Base-by-base conservation (phyloP, 2,329 filamentous ascomycete species). In the Beauveria medogensis region DNA sequence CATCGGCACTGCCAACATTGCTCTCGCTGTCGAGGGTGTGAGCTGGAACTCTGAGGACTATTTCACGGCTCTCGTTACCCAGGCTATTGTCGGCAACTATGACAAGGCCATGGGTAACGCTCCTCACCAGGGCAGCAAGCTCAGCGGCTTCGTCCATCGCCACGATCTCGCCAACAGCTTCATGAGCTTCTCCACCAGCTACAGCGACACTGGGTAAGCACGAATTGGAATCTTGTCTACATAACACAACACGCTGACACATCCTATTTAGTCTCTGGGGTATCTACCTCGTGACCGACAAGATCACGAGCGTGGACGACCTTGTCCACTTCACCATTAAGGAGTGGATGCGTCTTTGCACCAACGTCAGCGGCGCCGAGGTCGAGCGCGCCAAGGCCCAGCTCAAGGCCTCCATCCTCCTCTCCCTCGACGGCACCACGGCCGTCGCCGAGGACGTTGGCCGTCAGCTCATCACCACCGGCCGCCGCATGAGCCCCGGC, bases 181-280 rank as follows among this genome's bases (percentile, higher is more conserved):
- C 85, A 99, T 99, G 95, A 96, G 91, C 82, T 99, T 99, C 82
- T 97, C 92, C 67, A 99, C 94, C 68, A 96, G 91, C 83, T 99
- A 99, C 82, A 97, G 92, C 74, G 94, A 99, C 77, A 99, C 94
- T 75, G 94, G 92, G 92, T 96, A 85, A 78, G 87, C 55, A 50
- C 46, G 16, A 22, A 34, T 1, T 26, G 5, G 16, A 16, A 20
- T 10, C 9, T 8, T 10, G 1, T 14, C 5, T 16, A 24, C n/a
- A 16, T 43, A 16, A 6, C 2, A 26, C 34, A 51, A 12, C 18
- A 51, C 14, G 26, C 70, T 72, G 67, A 75, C 62, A 2, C 7
- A 12, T 56, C 4, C 26, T 5, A 2, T 44, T 5, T 70, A 96
- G 94, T 84, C 91, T 99, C 69, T 99, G 94, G 94, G 94, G 94